These are phyloP conservation scores for Gracilaria domingensis DNA, from an alignment of 23 red algal species.

Conservation along the genomic window DNA sequence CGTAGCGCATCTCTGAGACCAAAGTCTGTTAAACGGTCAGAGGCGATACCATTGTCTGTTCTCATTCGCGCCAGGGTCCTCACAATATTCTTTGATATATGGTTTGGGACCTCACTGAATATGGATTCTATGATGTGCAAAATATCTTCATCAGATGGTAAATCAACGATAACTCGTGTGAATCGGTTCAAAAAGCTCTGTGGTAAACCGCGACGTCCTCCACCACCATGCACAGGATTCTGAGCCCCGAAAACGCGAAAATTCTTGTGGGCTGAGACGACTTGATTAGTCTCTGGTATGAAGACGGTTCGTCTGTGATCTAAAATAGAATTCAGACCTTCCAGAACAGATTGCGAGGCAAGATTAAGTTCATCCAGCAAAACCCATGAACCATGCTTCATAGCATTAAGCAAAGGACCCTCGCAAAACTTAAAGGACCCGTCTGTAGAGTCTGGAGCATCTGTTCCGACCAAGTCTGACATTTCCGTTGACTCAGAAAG, in stretches of 20 bases:
- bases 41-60: neutral
- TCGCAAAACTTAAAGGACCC: conserved; percentile 78
- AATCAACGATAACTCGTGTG: conserved; percentile 67
- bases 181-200: conserved; percentile 94
- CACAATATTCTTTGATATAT: conserved; percentile 17
- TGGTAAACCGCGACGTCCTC: conserved; percentile 86
- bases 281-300: conserved; percentile 79
- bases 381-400: conserved; percentile 86
- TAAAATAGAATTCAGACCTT: conserved; percentile 95
- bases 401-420: conserved; percentile 83
- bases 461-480: conserved; percentile 85
- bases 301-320: conserved; percentile 84
- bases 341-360: conserved; percentile 94
- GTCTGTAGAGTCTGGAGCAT: conserved; percentile 30
- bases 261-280: conserved; percentile 47
- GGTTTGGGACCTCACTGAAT: conserved; percentile 6
- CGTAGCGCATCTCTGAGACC: conserved; percentile 86
- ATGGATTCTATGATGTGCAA: conserved; percentile 43
- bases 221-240: conserved; percentile 83
- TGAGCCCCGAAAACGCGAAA: conserved; percentile 95
- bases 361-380: conserved; percentile 98
- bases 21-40: conserved; percentile 36
- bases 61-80: conserved; percentile 18
- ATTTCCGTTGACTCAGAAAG: conserved; percentile 98
- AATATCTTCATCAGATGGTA: conserved; percentile 65